Percentiles rank a stretch among this genome's conserved stretches.
These are phyloP conservation scores for Phialemoniopsis sp. DNA, from an alignment of 2,329 filamentous ascomycete species.

Conservation along the genomic window DNA sequence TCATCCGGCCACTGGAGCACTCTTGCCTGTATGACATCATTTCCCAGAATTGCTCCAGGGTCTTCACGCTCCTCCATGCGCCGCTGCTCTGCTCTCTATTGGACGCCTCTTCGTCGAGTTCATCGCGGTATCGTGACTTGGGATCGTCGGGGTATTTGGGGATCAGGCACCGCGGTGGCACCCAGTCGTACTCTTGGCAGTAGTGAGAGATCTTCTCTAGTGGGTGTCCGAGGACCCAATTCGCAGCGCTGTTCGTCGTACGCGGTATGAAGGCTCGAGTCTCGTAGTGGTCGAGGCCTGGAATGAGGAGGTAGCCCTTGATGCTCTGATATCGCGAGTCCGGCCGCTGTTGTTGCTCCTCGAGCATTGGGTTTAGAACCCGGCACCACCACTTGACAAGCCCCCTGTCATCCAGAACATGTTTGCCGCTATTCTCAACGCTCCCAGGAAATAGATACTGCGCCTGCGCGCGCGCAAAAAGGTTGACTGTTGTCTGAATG, in stretches of 20 bases:
- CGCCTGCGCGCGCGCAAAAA: constrained; percentile 87
- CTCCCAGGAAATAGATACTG: constrained; percentile 96
- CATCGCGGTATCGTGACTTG: constrained; percentile 83
- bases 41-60: constrained; percentile 94
- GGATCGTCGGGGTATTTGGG: constrained; percentile 94
- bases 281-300: constrained; percentile 79
- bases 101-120: constrained; percentile 79
- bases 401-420: constrained; percentile 85
- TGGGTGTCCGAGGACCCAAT: constrained; percentile 69
- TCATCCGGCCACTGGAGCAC: constrained; percentile 85
- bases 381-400: constrained; percentile 96
- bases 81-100: constrained; percentile 56
- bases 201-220: constrained; percentile 63
- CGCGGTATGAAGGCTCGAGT: constrained; percentile 74
- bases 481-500: constrained; percentile 71
- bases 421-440: constrained; percentile 77
- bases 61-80: constrained; percentile 78
- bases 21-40: constrained; percentile 97
- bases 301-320: constrained; percentile 82
- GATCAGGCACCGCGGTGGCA: constrained; percentile 79
- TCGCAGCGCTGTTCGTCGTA: constrained; percentile 39
- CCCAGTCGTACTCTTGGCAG: constrained; percentile 49
- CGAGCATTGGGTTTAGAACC: constrained; percentile 73
- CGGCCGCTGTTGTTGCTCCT: constrained; percentile 28
- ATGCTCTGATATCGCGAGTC: constrained; percentile 36